Evolutionary conservation across 495 filamentous ascomycete species (phyloP).

Genomic region (Podospora pseudocomata): DNA sequence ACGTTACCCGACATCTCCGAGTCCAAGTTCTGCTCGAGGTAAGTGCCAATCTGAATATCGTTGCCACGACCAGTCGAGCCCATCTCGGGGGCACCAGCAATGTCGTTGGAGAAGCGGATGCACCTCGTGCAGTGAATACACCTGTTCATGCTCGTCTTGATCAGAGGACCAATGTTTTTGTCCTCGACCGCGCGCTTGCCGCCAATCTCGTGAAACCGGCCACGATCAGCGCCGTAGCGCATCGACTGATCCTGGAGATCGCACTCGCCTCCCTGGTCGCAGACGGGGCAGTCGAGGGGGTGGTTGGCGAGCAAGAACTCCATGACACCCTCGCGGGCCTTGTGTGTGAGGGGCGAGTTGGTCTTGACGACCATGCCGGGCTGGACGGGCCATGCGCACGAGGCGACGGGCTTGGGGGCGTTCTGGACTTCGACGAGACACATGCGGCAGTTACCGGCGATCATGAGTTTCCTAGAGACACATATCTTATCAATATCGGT

Average conservation of each 20-base stretch:
- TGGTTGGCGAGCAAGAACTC: constrained; percentile 97
- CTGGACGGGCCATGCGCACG: constrained; percentile 98
- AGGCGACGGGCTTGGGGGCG: constrained; percentile 93
- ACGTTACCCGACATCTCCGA: constrained; percentile 95
- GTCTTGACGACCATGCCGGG: constrained; percentile 99
- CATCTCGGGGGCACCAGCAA: constrained; percentile 91
- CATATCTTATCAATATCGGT: constrained; percentile 34
- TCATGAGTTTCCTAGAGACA: constrained; percentile 78
- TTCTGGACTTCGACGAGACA: constrained; percentile 97
- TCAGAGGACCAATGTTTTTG: constrained; percentile 97
- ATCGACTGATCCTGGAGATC: constrained; percentile 99
- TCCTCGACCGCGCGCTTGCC: constrained; percentile 98
- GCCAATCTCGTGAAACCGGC: constrained; percentile 89
- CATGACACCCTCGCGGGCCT: constrained; percentile 97
- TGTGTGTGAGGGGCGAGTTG: constrained; percentile 90
- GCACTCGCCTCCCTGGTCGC: constrained; percentile 97
- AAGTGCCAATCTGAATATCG: constrained; percentile 96
- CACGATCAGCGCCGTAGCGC: constrained; percentile 94
- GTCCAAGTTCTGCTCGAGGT: constrained; percentile 86
- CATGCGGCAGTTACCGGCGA: constrained; percentile 99
- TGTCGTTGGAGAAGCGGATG: constrained; percentile 94
- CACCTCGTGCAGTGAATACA: constrained; percentile 99
- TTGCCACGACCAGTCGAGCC: constrained; percentile 93
- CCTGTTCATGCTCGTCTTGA: constrained; percentile 99
- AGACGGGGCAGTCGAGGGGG: constrained; percentile 95